Conservation (phyloP, 2,329 filamentous ascomycete genomes). For the Neofusicoccum ribis region DNA sequence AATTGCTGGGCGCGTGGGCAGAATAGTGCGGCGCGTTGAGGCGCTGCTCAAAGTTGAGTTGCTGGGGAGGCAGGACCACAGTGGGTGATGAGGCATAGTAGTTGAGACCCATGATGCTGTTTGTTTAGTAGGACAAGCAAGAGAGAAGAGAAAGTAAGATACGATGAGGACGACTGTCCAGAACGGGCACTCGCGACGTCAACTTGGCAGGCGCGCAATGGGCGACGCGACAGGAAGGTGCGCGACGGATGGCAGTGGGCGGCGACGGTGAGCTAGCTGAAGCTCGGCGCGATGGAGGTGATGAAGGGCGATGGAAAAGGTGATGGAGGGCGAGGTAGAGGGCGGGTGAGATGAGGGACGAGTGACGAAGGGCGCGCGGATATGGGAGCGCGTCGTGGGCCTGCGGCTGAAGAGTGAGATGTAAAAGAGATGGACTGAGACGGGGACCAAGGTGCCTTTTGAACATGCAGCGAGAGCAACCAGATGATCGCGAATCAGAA, state of each 20-base stretch:
- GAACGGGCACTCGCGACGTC: constrained; percentile 10
- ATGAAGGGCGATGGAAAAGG: constrained; percentile 8
- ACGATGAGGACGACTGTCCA: constrained; percentile 8
- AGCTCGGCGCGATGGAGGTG: constrained; percentile 14
- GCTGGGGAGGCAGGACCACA: constrained; percentile 46
- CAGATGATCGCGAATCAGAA: constrained; percentile 17
- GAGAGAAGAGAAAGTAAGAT: constrained; percentile 18
- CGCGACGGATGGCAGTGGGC: not conserved
- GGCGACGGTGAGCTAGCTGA: constrained; percentile 15
- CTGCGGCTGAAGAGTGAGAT: constrained; percentile 35
- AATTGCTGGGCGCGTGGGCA: constrained; percentile 32
- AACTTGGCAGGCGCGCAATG: constrained; percentile 19
- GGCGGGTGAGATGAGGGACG: constrained; percentile 23
- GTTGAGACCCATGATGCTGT: constrained; percentile 46
- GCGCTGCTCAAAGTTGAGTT: constrained; percentile 31
- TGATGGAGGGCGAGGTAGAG: constrained; percentile 24
- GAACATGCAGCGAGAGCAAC: constrained; percentile 16
- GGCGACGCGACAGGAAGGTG: constrained; percentile 20
- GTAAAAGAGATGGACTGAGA: constrained; percentile 34
- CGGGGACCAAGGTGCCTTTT: constrained; percentile 38
- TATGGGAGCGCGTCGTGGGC: constrained; percentile 11
- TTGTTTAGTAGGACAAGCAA: constrained; percentile 37
- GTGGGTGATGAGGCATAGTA: constrained; percentile 51
- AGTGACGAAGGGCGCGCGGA: constrained; percentile 12
- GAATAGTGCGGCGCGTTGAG: constrained; percentile 25